Evolutionary conservation across 2,329 filamentous ascomycete genomes (phyloP), one percentile per base, ranked within the genome.

Genomic region (Ceratocystiopsis brevicomis): DNA sequence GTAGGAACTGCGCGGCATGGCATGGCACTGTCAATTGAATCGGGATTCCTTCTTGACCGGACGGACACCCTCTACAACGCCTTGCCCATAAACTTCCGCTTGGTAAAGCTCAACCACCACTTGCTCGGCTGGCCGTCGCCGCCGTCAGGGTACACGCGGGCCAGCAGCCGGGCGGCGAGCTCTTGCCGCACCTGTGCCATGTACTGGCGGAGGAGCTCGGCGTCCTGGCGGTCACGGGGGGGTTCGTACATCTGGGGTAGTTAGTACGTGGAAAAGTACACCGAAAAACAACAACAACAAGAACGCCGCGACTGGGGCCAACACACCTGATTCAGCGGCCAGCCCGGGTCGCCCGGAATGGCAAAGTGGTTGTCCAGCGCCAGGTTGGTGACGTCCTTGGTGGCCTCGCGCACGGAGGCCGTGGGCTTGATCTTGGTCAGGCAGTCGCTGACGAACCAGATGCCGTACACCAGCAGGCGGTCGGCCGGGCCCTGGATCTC

Each of bases 21-120:
- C 5, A n/a, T 16, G 25, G 5, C 10, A 8, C 5, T 13, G 13
- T 19, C 19, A 16, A 11, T 38, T 38, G 13, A 13, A 18, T 6
- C 16, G 11, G 4, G 4, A 6, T 19, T 41, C 18, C 32, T 17
- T n/a, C 18, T 4, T 21, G 19, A n/a, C n/a, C n/a, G n/a, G n/a
- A n/a, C n/a, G n/a, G n/a, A n/a, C n/a, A n/a, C n/a, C n/a, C n/a
- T n/a, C n/a, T 68, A 87, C 63, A 90, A 66, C 52, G 75, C 73
- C 76, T 96, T 96, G 60, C 87, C 87, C 90, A 98, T 96, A 59
- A 98, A 98, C 76, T 95, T 95, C 65, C 90, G 79, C 78, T 96
- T 96, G 43, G 83, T 84, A 61, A 95, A 98, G 69, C 90, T 96
- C 60, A 98, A 64, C 90, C 90, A 98, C 84, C 88, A 96, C 76